These are phyloP conservation scores for Diplodia intermedia DNA, from an alignment of 2,329 filamentous ascomycete genomes.

Conservation along the genomic window DNA sequence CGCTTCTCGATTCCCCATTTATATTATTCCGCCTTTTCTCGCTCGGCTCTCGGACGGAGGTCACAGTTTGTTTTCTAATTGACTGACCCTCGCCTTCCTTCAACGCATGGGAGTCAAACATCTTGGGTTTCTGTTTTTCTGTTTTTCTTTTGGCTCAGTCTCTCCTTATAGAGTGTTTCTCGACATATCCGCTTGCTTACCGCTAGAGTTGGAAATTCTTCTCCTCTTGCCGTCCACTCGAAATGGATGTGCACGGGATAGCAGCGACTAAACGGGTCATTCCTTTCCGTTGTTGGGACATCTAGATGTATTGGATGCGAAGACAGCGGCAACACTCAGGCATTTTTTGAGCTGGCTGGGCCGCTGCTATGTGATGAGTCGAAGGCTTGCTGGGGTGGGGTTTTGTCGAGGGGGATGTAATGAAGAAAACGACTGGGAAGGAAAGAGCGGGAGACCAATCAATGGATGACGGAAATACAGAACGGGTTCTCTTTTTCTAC, in stretches of 20 bases:
- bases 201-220: slow-evolving; percentile 20
- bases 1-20: slow-evolving; percentile 16
- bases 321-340: slow-evolving; percentile 18
- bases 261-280: slow-evolving; percentile 19
- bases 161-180: slow-evolving; percentile 25
- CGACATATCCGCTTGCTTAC: slow-evolving; percentile 9
- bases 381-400: background rate
- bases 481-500: slow-evolving; percentile 10
- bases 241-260: slow-evolving; percentile 3
- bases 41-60: slow-evolving; percentile 12
- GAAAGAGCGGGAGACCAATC: slow-evolving; percentile 11
- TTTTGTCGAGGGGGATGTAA: slow-evolving; percentile 19
- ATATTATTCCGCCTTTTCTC: slow-evolving; percentile 7
- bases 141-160: slow-evolving; percentile 15
- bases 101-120: slow-evolving; percentile 19
- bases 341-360: slow-evolving; percentile 26
- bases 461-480: slow-evolving; percentile 26
- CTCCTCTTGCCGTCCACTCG: background rate
- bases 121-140: slow-evolving; percentile 1
- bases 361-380: slow-evolving; percentile 21
- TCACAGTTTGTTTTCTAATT: slow-evolving; percentile 14
- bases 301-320: slow-evolving; percentile 26
- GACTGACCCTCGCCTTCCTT: slow-evolving; percentile 27
- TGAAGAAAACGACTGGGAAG: slow-evolving; percentile 28
- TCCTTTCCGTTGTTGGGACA: slow-evolving; percentile 25